These are phyloP conservation scores for Thozetella sp. DNA, from an alignment of 495 filamentous ascomycete genomes.

Conservation along the genomic window DNA sequence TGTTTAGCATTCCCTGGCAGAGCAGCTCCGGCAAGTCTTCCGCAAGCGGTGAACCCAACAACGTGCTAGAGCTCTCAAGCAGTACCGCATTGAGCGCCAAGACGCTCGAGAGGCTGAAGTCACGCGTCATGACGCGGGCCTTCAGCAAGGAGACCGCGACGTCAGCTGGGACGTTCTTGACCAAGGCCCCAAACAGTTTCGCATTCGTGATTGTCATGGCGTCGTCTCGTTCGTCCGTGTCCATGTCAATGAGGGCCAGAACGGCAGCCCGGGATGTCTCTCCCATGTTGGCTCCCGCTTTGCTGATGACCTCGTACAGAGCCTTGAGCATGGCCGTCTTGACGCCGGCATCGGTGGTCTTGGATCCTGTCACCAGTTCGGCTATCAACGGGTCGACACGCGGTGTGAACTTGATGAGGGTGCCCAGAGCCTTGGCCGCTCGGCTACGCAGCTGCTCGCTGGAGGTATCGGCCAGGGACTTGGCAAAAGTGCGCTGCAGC, in stretches of 20 bases:
- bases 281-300: slow-evolving; percentile 92
- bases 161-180: slow-evolving; percentile 76
- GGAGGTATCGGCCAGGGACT: slow-evolving; percentile 89
- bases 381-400: slow-evolving; percentile 85
- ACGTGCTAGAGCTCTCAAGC: slow-evolving; percentile 69
- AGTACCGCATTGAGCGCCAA: slow-evolving; percentile 88
- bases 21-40: slow-evolving; percentile 75
- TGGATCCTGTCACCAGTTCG: slow-evolving; percentile 91
- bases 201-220: slow-evolving; percentile 86
- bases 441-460: slow-evolving; percentile 86
- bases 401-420: slow-evolving; percentile 93
- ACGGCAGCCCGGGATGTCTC: slow-evolving; percentile 82
- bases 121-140: slow-evolving; percentile 73
- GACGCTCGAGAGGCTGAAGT: slow-evolving; percentile 67
- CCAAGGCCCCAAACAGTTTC: slow-evolving; percentile 81
- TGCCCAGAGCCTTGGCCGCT: slow-evolving; percentile 95
- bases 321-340: slow-evolving; percentile 97
- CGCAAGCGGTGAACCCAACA: slow-evolving; percentile 64
- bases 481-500: slow-evolving; percentile 94
- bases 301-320: slow-evolving; percentile 92
- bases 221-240: slow-evolving; percentile 72
- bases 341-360: slow-evolving; percentile 85
- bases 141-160: slow-evolving; percentile 72
- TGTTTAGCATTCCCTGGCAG: slow-evolving; percentile 76
- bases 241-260: slow-evolving; percentile 83